These are phyloP conservation scores for Floccularia luteovirens DNA, from an alignment of 768 basidiomycete genomes.

Conservation along the genomic window DNA sequence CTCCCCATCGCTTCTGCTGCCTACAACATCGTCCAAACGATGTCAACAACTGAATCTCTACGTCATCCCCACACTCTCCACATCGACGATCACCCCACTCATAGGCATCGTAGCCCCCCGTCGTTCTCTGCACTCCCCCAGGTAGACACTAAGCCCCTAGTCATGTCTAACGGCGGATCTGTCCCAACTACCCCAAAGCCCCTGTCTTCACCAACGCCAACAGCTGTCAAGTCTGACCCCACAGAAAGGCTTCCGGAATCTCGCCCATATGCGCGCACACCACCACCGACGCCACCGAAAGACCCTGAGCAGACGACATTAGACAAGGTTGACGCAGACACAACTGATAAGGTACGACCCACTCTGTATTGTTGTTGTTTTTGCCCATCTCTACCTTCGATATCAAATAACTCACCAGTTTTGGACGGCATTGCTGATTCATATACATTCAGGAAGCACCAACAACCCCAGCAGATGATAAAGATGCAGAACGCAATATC, in stretches of 20 bases:
- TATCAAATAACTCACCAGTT: too few relatives aligned
- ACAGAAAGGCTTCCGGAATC: conserved; percentile 1
- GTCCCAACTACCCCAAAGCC: conserved; percentile 8
- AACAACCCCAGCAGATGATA: neutral
- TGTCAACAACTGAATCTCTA: conserved; percentile 14
- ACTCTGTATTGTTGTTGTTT: neutral
- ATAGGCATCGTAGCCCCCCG: conserved; percentile 8
- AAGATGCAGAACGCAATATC: conserved; percentile 16
- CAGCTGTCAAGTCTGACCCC: conserved; percentile 1
- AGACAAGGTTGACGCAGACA: neutral
- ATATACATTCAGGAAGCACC: neutral
- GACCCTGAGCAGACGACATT: neutral
- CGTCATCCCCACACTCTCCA: conserved; percentile 8
- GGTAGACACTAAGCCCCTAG: conserved; percentile 5
- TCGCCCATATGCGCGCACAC: neutral
- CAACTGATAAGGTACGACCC: neutral
- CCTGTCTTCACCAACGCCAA: neutral
- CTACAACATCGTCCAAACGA: conserved; percentile 1
- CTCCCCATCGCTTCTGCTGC: neutral
- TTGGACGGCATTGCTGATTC: neutral
- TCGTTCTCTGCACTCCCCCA: conserved; percentile 5
- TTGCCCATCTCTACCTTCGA: too few relatives aligned
- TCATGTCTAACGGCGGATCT: conserved; percentile 1
- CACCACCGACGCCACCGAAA: neutral
- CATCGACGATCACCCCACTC: conserved; percentile 9